Conservation (phyloP, 805 yeast species). For the Kuraishia piskuri region DNA sequence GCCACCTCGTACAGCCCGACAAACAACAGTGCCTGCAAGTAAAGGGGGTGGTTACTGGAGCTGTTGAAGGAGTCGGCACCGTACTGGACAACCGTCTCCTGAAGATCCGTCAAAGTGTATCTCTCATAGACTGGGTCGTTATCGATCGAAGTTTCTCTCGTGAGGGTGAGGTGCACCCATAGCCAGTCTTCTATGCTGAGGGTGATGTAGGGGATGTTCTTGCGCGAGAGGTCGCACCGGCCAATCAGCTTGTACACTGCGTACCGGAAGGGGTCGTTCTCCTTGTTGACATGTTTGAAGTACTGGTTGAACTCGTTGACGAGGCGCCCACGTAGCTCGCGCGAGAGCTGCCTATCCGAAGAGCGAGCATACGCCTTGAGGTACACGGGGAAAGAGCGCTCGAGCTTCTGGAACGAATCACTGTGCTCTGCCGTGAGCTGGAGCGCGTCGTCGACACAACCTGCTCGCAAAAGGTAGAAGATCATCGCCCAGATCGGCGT, state of each 20-base stretch:
- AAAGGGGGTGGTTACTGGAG: slow-evolving; percentile 58
- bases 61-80: slow-evolving; percentile 68
- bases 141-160: slow-evolving; percentile 43
- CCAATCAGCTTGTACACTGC: slow-evolving; percentile 90
- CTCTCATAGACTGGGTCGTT: slow-evolving; percentile 55
- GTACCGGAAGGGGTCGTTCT: slow-evolving; percentile 82
- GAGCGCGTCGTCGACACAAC: slow-evolving; percentile 71
- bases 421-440: slow-evolving; percentile 55
- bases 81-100: slow-evolving; percentile 55
- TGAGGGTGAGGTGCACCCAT: slow-evolving; percentile 82
- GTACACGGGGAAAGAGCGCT: slow-evolving; percentile 74
- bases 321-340: slow-evolving; percentile 60
- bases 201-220: slow-evolving; percentile 58
- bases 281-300: slow-evolving; percentile 54
- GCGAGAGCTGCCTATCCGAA: slow-evolving; percentile 45
- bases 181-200: slow-evolving; percentile 91
- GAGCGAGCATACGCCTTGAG: slow-evolving; percentile 61
- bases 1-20: slow-evolving; percentile 81
- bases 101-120: slow-evolving; percentile 69
- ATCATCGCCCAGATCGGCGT: slow-evolving; percentile 92
- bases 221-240: slow-evolving; percentile 69
- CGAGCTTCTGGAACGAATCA: slow-evolving; percentile 74
- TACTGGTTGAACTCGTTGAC: slow-evolving; percentile 79
- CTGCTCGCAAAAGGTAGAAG: slow-evolving; percentile 79
- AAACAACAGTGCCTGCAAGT: slow-evolving; percentile 63